Evolutionary conservation across 305 asterid genomes (phyloP).

Genomic region (Solanum hybrid): DNA sequence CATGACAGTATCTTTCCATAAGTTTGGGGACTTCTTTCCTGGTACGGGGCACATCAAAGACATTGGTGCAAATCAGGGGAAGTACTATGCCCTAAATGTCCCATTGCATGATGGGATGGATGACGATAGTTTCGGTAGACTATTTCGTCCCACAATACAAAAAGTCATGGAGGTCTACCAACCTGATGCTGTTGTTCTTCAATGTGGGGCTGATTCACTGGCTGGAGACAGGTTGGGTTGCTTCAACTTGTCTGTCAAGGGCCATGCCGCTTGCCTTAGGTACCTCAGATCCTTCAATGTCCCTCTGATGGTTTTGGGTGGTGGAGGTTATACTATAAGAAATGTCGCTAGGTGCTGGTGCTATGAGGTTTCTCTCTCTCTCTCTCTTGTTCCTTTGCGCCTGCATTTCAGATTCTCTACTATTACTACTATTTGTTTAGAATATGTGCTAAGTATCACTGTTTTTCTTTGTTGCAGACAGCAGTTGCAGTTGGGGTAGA

Average conservation of each 20-base stretch:
- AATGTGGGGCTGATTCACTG: conserved; percentile 89
- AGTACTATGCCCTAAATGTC: conserved; percentile 77
- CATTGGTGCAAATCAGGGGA: conserved; percentile 46
- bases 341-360: conserved; percentile 96
- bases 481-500: conserved; percentile 90
- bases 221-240: conserved; percentile 92
- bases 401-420: background rate
- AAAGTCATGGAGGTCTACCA: conserved; percentile 85
- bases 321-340: conserved; percentile 85
- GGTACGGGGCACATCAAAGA: conserved; percentile 89
- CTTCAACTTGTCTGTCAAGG: conserved; percentile 81
- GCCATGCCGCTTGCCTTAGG: conserved; percentile 84
- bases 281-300: conserved; percentile 80
- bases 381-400: background rate
- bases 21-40: conserved; percentile 78
- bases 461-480: conserved; percentile 37
- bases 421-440: background rate
- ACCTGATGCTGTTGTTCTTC: conserved; percentile 88
- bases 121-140: conserved; percentile 51
- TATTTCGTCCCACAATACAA: conserved; percentile 66
- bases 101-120: conserved; percentile 78
- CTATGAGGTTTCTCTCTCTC: conserved; percentile 51
- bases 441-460: background rate
- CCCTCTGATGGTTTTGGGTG: conserved; percentile 84
- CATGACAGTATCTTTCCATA: conserved; percentile 83